These are phyloP conservation scores for Auriscalpium microsporum DNA, from an alignment of 768 basidiomycete genomes.

Conservation along the genomic window DNA sequence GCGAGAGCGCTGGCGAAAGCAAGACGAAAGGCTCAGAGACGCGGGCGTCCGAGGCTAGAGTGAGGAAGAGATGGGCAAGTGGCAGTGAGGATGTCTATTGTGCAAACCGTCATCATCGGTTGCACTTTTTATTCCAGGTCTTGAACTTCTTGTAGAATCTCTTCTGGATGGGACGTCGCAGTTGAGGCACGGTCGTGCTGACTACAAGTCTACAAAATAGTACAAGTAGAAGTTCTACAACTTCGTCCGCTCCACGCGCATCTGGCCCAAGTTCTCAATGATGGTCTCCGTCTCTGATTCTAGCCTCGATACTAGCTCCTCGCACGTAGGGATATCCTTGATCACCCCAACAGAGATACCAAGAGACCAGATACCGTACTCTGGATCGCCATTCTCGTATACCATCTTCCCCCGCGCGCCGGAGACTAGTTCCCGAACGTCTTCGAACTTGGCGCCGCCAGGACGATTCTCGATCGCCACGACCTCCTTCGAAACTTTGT, in stretches of 20 bases:
- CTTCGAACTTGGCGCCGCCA: conserved; percentile 83
- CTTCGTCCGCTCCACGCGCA: conserved; percentile 19
- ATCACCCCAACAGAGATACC: conserved; percentile 65
- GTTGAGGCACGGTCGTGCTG: too few relatives aligned
- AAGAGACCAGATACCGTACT: conserved; percentile 82
- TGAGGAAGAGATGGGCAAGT: too few relatives aligned
- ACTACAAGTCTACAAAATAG: too few relatives aligned
- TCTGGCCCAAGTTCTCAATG: conserved; percentile 38
- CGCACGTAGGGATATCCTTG: conserved; percentile 77
- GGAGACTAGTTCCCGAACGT: conserved; percentile 68
- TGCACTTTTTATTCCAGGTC: too few relatives aligned
- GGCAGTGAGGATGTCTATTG: too few relatives aligned
- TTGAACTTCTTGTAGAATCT: too few relatives aligned
- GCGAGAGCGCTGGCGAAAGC: too few relatives aligned
- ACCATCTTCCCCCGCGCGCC: conserved; percentile 63
- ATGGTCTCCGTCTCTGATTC: conserved; percentile 71
- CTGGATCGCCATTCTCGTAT: conserved; percentile 77
- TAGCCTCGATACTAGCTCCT: conserved; percentile 55
- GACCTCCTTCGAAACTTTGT: conserved; percentile 75
- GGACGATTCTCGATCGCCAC: conserved; percentile 74
- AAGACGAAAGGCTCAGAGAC: too few relatives aligned
- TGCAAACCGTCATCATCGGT: too few relatives aligned
- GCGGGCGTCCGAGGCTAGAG: too few relatives aligned
- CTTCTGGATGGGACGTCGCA: too few relatives aligned
- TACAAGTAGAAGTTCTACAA: conserved; percentile 4